These are phyloP conservation scores for Fusarium praegraminearum DNA, from an alignment of 2,329 filamentous ascomycete genomes.

Conservation along the genomic window DNA sequence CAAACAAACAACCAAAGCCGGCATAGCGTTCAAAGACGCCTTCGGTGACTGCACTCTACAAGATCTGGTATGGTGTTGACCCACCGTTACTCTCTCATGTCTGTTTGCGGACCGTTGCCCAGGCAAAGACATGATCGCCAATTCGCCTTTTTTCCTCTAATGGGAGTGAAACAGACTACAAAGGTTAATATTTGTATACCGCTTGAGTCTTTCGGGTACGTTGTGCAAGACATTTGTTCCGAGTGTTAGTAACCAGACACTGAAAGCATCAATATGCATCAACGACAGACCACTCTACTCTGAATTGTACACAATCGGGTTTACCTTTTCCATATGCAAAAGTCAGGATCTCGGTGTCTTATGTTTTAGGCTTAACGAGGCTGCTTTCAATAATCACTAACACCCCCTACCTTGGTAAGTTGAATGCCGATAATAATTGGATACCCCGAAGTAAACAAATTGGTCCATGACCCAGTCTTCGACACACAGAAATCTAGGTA, in stretches of 20 bases:
- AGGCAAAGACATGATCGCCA: background rate
- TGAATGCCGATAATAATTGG: background rate
- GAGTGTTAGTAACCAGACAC: too few species aligned
- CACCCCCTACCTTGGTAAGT: too few species aligned
- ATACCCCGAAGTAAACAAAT: background rate
- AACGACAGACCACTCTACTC: background rate
- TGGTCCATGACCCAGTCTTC: background rate
- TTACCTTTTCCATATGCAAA: background rate
- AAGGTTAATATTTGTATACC: background rate
- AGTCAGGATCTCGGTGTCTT: background rate
- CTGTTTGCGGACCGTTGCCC: constrained; percentile 16
- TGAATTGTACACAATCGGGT: background rate
- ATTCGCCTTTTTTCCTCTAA: background rate
- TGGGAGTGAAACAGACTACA: background rate
- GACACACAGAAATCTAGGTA: background rate
- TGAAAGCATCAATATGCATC: background rate
- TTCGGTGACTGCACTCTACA: constrained; percentile 7
- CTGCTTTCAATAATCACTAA: background rate
- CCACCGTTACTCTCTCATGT: background rate
- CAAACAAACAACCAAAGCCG: constrained; percentile 10
- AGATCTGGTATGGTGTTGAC: constrained; percentile 10
- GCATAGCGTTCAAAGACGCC: background rate
- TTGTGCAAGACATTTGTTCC: background rate
- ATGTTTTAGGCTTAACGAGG: too few species aligned
- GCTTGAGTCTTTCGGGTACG: background rate